phyloP scores from a whole-genome alignment of 495 filamentous ascomycete genomes.

The Hypoxylon cercidicola region DNA sequence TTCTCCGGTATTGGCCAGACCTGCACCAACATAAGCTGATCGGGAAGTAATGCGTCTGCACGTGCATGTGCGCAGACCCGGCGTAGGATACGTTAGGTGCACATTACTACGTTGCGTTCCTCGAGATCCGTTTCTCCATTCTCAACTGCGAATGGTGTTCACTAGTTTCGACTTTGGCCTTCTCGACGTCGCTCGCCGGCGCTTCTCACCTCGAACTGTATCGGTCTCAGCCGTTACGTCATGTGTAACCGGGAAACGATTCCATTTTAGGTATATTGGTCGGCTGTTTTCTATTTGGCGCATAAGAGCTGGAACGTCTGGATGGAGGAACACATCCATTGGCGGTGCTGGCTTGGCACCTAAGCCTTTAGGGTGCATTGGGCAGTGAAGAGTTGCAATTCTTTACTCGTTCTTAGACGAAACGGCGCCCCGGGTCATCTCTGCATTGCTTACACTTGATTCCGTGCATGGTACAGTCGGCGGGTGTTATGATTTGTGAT shows the following conservation, averaged over 20 bases:
- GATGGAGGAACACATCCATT: constrained; percentile 36
- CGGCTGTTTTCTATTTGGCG: constrained; percentile 36
- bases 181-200: constrained; percentile 23
- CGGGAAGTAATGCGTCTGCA: constrained; percentile 36
- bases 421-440: constrained; percentile 40
- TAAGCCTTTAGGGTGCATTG: constrained; percentile 36
- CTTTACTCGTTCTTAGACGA: constrained; percentile 36
- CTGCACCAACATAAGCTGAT: constrained; percentile 34
- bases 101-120: constrained; percentile 21
- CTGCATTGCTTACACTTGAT: constrained; percentile 39
- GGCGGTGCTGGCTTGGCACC: constrained; percentile 40
- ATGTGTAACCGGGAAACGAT: constrained; percentile 24
- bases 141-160: constrained; percentile 20
- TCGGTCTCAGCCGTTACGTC: constrained; percentile 18
- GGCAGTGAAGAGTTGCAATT: constrained; percentile 44
- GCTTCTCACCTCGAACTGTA: constrained; percentile 23
- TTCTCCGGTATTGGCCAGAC: constrained; percentile 40
- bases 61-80: constrained; percentile 33
- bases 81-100: constrained; percentile 30
- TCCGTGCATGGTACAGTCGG: constrained; percentile 38
- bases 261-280: constrained; percentile 30
- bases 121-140: constrained; percentile 27
- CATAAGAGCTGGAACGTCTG: constrained; percentile 32
- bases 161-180: constrained; percentile 17
- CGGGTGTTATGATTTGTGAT: constrained; percentile 30